A percentile compares a stretch with the other conserved stretches of the same genome.
These are phyloP conservation scores for Gnomoniopsis smithogilvyi DNA, from an alignment of 2,329 filamentous ascomycete species.

Conservation along the genomic window DNA sequence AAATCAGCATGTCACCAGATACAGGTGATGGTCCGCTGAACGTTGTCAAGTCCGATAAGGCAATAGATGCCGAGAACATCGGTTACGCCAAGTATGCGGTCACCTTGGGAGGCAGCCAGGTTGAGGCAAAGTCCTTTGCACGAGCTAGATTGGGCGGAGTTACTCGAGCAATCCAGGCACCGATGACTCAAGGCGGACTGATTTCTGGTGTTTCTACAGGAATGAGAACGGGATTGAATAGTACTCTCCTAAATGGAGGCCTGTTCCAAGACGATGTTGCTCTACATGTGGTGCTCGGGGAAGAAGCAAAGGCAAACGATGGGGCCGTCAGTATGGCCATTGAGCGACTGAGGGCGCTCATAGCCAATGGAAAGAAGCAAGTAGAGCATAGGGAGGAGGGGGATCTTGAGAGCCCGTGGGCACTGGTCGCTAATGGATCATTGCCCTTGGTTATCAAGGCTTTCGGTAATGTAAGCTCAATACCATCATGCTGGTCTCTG, in stretches of 20 bases:
- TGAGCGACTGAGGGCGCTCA: slow-evolving; percentile 33
- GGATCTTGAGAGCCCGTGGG: slow-evolving; percentile 26
- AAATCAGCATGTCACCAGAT: slow-evolving; percentile 40
- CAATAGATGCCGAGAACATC: slow-evolving; percentile 27
- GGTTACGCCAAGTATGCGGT: slow-evolving; percentile 38
- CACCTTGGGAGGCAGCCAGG: slow-evolving; percentile 31
- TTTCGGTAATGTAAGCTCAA: slow-evolving; percentile 31
- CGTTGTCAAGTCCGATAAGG: slow-evolving; percentile 20
- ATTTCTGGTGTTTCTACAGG: slow-evolving; percentile 40
- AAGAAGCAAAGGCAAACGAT: slow-evolving; percentile 27
- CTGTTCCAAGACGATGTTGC: slow-evolving; percentile 40
- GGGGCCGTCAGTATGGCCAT: slow-evolving; percentile 24
- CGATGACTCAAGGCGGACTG: slow-evolving; percentile 28
- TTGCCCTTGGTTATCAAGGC: slow-evolving; percentile 38
- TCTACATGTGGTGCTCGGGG: slow-evolving; percentile 37
- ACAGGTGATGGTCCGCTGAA: slow-evolving; percentile 45
- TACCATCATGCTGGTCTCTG: background rate
- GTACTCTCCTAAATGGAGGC: slow-evolving; percentile 36
- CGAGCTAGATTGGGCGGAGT: slow-evolving; percentile 41
- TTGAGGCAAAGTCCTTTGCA: slow-evolving; percentile 29
- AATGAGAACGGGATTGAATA: slow-evolving; percentile 34
- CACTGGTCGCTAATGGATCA: slow-evolving; percentile 32
- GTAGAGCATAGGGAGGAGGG: slow-evolving; percentile 24
- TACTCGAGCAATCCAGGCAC: slow-evolving; percentile 39
- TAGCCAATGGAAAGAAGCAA: slow-evolving; percentile 31